These are phyloP conservation scores for Rhododendron molle DNA, from an alignment of 148 eudicot species.

Conservation along the genomic window DNA sequence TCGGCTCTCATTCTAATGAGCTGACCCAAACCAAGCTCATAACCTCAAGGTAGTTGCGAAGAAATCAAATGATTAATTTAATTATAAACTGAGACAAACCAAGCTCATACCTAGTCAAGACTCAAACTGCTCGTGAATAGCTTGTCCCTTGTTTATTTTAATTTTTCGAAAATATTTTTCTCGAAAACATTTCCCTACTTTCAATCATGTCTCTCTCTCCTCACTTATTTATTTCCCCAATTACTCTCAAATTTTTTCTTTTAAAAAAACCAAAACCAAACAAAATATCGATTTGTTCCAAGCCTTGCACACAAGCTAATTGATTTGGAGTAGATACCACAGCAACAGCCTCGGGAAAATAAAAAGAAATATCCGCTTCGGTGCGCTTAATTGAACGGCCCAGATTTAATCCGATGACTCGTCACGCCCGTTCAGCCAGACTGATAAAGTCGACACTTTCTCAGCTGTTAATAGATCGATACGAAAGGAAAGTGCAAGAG, in stretches of 20 bases:
- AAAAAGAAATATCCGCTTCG: background rate
- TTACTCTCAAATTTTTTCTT: too few species aligned
- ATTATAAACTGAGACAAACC: too few species aligned
- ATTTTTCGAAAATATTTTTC: too few species aligned
- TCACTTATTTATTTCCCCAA: too few species aligned
- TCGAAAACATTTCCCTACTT: too few species aligned
- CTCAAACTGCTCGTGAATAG: background rate
- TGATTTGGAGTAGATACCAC: too few species aligned
- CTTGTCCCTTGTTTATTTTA: too few species aligned
- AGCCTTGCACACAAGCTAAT: too few species aligned
- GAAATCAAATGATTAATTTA: background rate
- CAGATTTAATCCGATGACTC: background rate
- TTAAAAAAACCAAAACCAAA: too few species aligned
- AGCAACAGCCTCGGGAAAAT: background rate
- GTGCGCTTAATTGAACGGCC: background rate
- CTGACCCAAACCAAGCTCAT: background rate
- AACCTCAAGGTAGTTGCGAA: background rate
- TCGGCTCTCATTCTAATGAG: background rate
- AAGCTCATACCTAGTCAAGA: too few species aligned
- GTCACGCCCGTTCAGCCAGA: background rate
- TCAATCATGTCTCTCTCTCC: too few species aligned
- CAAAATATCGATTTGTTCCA: too few species aligned
- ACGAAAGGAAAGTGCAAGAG: background rate
- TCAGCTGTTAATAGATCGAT: background rate
- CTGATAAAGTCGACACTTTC: background rate